Conservation (phyloP, 176 grass and related monocot species). For the Typha latifolia region DNA sequence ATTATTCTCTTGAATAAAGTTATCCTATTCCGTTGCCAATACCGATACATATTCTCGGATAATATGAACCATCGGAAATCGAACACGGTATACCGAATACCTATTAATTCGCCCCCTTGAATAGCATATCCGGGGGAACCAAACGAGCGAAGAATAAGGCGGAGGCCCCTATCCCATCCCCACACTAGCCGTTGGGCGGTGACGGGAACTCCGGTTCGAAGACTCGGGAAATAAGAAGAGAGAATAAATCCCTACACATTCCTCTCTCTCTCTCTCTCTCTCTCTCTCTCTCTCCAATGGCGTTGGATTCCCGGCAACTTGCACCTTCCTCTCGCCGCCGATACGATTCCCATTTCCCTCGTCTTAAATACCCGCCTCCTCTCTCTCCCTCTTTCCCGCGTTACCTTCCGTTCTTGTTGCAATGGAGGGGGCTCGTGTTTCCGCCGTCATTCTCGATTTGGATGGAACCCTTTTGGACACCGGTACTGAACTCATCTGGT, state of each 20-base stretch:
- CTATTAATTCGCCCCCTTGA: no score
- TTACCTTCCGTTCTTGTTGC: neutral
- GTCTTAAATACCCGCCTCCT: constrained; percentile 25
- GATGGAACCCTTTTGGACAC: constrained; percentile 79
- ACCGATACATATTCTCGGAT: no score
- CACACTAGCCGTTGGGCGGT: neutral
- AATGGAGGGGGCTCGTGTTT: constrained; percentile 41
- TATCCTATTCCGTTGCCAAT: no score
- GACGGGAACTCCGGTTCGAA: neutral
- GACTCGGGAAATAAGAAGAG: neutral
- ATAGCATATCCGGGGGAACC: neutral
- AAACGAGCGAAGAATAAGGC: neutral
- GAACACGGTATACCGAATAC: no score
- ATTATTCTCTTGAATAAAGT: no score
- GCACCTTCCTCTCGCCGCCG: neutral
- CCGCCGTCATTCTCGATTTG: constrained; percentile 71
- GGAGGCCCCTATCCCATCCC: neutral
- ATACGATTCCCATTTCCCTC: constrained; percentile 17
- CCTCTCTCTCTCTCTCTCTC: neutral
- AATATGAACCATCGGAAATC: no score
- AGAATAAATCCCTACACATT: no score
- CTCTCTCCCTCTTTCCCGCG: constrained; percentile 8
- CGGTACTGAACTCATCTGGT: constrained; percentile 15
- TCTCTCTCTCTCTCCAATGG: neutral
- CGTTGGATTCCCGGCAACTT: neutral